These are phyloP conservation scores for Fusarium coffeatum DNA, from an alignment of 2,329 filamentous ascomycete genomes.

Conservation along the genomic window DNA sequence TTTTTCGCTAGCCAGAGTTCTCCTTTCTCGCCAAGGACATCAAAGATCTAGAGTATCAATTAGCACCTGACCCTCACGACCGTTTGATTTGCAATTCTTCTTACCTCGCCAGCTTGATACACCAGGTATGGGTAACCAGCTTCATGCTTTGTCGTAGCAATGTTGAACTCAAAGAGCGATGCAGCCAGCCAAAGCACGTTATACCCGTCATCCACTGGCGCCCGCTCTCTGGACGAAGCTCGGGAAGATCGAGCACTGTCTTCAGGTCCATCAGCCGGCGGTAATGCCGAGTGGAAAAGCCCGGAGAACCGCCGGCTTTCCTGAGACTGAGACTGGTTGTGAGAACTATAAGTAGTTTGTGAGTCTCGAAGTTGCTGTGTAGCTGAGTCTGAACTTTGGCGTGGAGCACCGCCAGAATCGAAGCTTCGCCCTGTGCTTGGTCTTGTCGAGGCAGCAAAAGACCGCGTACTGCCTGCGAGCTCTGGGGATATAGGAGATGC, in stretches of 20 bases:
- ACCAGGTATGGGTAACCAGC: conserved; percentile 96
- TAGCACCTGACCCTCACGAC: background rate
- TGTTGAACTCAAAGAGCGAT: conserved; percentile 96
- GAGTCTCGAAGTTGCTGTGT: conserved; percentile 64
- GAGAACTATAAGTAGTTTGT: conserved; percentile 65
- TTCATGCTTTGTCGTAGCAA: conserved; percentile 89
- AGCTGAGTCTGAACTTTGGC: conserved; percentile 65
- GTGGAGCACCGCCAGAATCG: conserved; percentile 63
- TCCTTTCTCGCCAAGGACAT: conserved; percentile 95
- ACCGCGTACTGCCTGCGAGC: conserved; percentile 60
- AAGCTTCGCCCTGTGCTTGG: conserved; percentile 71
- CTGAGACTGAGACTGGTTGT: conserved; percentile 56
- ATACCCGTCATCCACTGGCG: conserved; percentile 65
- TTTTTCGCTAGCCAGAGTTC: conserved; percentile 98
- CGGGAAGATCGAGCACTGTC: conserved; percentile 66
- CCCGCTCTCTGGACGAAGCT: conserved; percentile 70
- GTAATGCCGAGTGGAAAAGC: conserved; percentile 88
- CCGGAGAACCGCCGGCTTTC: conserved; percentile 73
- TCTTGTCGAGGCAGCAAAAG: conserved; percentile 60
- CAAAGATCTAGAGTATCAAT: conserved; percentile 71
- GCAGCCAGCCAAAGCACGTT: conserved; percentile 91
- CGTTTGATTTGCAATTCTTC: conserved; percentile 42
- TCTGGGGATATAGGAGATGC: conserved; percentile 68
- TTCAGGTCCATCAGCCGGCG: conserved; percentile 75
- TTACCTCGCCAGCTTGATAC: conserved; percentile 90